Percentiles rank a stretch among this genome's conserved stretches.
Evolutionary conservation across 306 rosid species (phyloP).

Genomic region (Cicer arietinum): DNA sequence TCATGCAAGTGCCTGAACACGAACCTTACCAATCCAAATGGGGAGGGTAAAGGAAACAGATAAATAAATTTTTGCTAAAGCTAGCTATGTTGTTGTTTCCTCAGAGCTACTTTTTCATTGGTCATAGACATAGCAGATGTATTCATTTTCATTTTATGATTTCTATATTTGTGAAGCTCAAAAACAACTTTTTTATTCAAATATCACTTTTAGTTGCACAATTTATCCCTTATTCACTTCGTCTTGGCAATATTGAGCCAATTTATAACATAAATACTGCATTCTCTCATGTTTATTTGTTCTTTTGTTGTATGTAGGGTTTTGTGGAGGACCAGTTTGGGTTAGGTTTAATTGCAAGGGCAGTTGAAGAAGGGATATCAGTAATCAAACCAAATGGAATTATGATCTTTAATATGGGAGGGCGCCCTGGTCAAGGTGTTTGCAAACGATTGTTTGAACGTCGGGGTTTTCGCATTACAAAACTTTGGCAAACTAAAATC

Average conservation of each 20-base stretch:
- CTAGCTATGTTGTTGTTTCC: constrained; percentile 25
- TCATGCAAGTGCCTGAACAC: constrained; percentile 25
- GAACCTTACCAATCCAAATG: constrained; percentile 13
- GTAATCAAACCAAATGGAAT: constrained; percentile 91
- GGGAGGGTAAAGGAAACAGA: constrained; percentile 6
- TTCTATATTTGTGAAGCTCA: constrained; percentile 31
- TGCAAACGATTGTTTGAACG: constrained; percentile 94
- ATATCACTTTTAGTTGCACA: constrained; percentile 20
- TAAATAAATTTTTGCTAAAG: neutral
- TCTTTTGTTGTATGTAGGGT: constrained; percentile 63
- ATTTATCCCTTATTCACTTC: constrained; percentile 19
- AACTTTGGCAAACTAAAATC: constrained; percentile 98
- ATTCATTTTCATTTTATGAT: constrained; percentile 25
- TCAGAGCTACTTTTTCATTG: constrained; percentile 8
- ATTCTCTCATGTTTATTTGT: constrained; percentile 29
- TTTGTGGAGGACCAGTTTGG: constrained; percentile 99
- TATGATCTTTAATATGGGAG: constrained; percentile 98
- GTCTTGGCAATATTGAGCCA: constrained; percentile 25
- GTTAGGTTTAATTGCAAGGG: constrained; percentile 94
- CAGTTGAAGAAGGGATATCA: constrained; percentile 95
- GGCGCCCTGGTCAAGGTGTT: constrained; percentile 98
- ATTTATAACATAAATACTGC: constrained; percentile 14
- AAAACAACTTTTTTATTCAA: constrained; percentile 15
- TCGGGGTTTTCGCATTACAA: constrained; percentile 80
- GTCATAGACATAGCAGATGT: constrained; percentile 15